phyloP scores from a whole-genome alignment of 371 early-diverging fungal genomes.

The Mycotypha africana region DNA sequence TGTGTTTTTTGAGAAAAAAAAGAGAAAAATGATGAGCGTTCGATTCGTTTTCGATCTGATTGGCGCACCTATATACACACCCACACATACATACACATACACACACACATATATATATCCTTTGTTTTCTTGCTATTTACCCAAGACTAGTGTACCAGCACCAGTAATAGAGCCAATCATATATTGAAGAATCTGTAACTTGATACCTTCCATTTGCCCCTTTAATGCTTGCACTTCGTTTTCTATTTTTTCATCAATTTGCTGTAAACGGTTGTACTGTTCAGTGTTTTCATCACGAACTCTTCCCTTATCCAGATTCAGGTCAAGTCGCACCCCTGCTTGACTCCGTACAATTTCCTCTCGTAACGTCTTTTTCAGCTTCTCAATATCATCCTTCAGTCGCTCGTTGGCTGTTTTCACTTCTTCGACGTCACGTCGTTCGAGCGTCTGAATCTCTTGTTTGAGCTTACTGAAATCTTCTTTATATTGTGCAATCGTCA shows the following conservation, averaged over 20 bases:
- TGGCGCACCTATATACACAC: no score
- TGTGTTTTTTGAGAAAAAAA: no score
- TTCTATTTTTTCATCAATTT: conserved; percentile 84
- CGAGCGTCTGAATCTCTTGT: conserved; percentile 81
- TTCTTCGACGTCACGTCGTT: conserved; percentile 83
- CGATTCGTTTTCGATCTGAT: no score
- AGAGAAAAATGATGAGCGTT: no score
- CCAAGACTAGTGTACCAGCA: conserved; percentile 72
- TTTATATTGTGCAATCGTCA: conserved; percentile 77
- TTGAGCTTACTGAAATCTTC: conserved; percentile 87
- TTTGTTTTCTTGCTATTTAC: no score
- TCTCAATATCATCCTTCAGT: conserved; percentile 75
- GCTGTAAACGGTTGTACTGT: conserved; percentile 79
- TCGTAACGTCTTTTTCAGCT: conserved; percentile 69
- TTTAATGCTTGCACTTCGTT: conserved; percentile 76
- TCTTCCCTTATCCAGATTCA: conserved; percentile 87
- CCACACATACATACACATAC: no score
- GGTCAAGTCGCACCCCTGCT: conserved; percentile 83
- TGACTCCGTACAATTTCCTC: conserved; percentile 89
- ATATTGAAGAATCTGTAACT: conserved; percentile 78
- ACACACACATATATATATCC: no score
- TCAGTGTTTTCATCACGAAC: conserved; percentile 80
- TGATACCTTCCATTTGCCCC: conserved; percentile 89
- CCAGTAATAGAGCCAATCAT: conserved; percentile 84
- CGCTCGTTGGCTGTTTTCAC: conserved; percentile 82